Evolutionary conservation across 2,329 filamentous ascomycete species (phyloP).

Genomic region (Cordyceps militaris): DNA sequence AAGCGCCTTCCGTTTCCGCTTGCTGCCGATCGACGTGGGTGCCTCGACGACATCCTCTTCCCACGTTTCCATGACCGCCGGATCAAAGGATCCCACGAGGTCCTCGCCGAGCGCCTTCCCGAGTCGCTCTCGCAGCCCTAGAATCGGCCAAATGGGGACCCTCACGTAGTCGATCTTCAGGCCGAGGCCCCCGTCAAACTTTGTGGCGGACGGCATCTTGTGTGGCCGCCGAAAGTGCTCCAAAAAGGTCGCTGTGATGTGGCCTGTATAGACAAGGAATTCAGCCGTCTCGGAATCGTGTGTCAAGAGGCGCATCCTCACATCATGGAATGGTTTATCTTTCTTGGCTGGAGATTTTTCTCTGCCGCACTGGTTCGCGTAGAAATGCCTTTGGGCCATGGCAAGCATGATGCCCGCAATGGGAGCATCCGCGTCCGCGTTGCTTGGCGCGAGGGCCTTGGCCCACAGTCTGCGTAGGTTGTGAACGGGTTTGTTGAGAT

Average conservation of each 20-base stretch:
- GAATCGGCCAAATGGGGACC: conserved; percentile 47
- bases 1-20: conserved; percentile 30
- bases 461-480: conserved; percentile 41
- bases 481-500: conserved; percentile 40
- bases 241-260: conserved; percentile 42
- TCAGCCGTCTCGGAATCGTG: conserved; percentile 41
- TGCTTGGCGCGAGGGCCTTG: conserved; percentile 39
- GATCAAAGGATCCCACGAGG: conserved; percentile 37
- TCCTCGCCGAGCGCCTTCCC: conserved; percentile 46
- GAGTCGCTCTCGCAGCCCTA: conserved; percentile 48
- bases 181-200: conserved; percentile 23
- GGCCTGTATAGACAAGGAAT: conserved; percentile 47
- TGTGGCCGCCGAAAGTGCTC: conserved; percentile 43
- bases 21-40: conserved; percentile 26
- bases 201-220: conserved; percentile 26
- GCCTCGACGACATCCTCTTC: conserved; percentile 28
- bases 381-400: conserved; percentile 51
- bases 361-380: conserved; percentile 24
- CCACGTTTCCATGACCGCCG: conserved; percentile 39
- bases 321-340: conserved; percentile 33
- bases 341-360: conserved; percentile 22
- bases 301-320: conserved; percentile 44
- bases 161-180: conserved; percentile 41
- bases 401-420: conserved; percentile 46
- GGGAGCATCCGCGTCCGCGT: conserved; percentile 45